These are phyloP conservation scores for Amanita exitialis DNA, from an alignment of 768 basidiomycete species.

Conservation along the genomic window DNA sequence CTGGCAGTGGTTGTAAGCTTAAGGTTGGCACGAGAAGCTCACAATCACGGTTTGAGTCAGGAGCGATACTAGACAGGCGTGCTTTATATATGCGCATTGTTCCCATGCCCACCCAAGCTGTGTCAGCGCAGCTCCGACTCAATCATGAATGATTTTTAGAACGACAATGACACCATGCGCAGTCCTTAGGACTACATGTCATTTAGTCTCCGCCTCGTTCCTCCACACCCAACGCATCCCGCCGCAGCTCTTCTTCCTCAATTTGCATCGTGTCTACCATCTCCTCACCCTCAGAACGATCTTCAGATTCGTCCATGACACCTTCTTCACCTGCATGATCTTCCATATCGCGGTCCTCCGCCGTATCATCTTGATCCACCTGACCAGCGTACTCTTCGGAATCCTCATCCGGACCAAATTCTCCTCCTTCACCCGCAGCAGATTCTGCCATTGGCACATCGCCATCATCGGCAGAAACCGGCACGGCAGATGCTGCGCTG, in stretches of 20 bases:
- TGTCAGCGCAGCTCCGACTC: too few relatives aligned
- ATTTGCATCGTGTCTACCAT: constrained; percentile 30
- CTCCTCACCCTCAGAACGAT: constrained; percentile 26
- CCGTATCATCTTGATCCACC: constrained; percentile 4
- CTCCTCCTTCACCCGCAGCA: constrained; percentile 15
- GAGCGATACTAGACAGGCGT: neutral
- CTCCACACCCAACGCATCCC: constrained; percentile 29
- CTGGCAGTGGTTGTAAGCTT: constrained; percentile 6
- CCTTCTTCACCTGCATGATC: too few relatives aligned
- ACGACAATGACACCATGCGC: too few relatives aligned
- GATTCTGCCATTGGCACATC: constrained; percentile 10
- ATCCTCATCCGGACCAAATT: constrained; percentile 30
- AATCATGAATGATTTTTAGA: too few relatives aligned
- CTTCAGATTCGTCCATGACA: constrained; percentile 21
- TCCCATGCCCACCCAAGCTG: too few relatives aligned
- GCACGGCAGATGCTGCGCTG: neutral
- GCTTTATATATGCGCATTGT: neutral
- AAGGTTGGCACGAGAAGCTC: constrained; percentile 5
- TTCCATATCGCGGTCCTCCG: constrained; percentile 11
- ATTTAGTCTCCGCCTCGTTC: constrained; percentile 10
- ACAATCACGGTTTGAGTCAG: constrained; percentile 1
- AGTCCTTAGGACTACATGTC: too few relatives aligned
- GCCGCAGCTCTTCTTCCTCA: constrained; percentile 32
- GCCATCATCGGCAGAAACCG: constrained; percentile 8
- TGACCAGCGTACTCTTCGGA: constrained; percentile 9